Base-by-base conservation (phyloP, 208 protist species). In the Trypanosoma lewisi region DNA sequence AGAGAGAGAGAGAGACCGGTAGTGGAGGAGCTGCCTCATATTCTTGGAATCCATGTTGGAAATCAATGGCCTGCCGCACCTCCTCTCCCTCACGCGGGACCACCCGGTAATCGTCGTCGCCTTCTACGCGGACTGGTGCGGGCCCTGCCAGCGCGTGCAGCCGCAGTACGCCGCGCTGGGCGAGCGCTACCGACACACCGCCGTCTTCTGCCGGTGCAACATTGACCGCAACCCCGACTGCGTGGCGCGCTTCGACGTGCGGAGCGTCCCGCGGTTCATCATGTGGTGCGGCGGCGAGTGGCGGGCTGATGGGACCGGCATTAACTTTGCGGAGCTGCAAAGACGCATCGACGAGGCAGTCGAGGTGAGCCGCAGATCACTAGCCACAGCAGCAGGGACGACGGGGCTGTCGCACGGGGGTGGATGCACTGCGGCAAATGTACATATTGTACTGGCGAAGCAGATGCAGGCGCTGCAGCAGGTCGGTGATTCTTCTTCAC, bases 111-210 rank as follows among this genome's bases (percentile, higher is more conserved):
- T 87, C 31, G 85, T 96, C 9, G 70, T 97, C 2, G 78, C 95
- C 47, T 95, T 96, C 60, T 94, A 92, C 67, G 87, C 90, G 6
- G 83, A 85, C 56, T 95, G 89, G 93, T 96, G 89, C 49, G 89
- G 93, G 8, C 87, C 93, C 6, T 96, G 93, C 62, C 68, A 91
- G 60, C 33, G 50, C 28, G 78, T 95, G 27, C 85, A 84, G 52
- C 84, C 88, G 2, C 54, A 79, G 63, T 97, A 82, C 58, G 78
- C 82, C 44, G 63, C 63, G 30, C 63, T 95, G 71, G 58, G 73
- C 14, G 51, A 78, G 33, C 69, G 70, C 51, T 87, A 85, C 61
- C 78, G 21, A 25, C 5, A 85, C 49, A 33, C 57, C 9, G 83
- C 94, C 25, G 72, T 57, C 11, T 95, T 95, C 47, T 80, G 78